Conservation (phyloP, 495 filamentous ascomycete genomes). For the Pyrenula aspistea region DNA sequence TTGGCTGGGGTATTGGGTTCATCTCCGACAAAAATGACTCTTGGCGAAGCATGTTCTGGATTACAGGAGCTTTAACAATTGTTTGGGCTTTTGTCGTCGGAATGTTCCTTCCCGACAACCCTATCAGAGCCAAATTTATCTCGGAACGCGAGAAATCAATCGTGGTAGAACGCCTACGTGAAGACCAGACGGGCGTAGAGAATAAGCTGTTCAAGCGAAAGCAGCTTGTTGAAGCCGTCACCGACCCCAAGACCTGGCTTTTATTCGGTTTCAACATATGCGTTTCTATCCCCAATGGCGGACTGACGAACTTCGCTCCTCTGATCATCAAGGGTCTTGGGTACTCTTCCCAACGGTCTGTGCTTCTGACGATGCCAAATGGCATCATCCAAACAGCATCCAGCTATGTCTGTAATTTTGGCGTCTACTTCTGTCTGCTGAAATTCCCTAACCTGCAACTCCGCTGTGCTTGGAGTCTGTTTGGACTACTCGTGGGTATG, state of each 20-base stretch:
- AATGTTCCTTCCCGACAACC: constrained; percentile 34
- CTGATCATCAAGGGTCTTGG: constrained; percentile 26
- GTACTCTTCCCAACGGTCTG: constrained; percentile 17
- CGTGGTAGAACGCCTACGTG: constrained; percentile 37
- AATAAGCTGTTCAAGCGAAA: constrained; percentile 40
- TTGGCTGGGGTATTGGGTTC: constrained; percentile 36
- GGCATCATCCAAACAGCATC: constrained; percentile 3
- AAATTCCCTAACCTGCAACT: constrained; percentile 5
- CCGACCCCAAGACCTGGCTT: constrained; percentile 24
- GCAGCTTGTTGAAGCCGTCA: constrained; percentile 33
- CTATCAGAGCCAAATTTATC: constrained; percentile 28
- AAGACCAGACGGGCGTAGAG: constrained; percentile 42
- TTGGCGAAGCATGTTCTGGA: constrained; percentile 36
- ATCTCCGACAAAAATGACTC: constrained; percentile 27
- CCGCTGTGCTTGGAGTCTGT: constrained; percentile 14
- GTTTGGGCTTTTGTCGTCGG: constrained; percentile 23
- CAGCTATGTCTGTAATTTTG: constrained; percentile 7
- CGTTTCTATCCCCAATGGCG: constrained; percentile 21
- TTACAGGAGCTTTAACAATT: constrained; percentile 17
- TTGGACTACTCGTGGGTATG: constrained; percentile 13
- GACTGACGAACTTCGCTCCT: constrained; percentile 21
- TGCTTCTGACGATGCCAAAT: constrained; percentile 21
- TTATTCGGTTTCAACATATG: constrained; percentile 14
- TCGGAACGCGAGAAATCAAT: constrained; percentile 28
- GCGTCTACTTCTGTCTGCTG: constrained; percentile 11